These are phyloP conservation scores for Fomitopsis palustris DNA, from an alignment of 1,284 basidiomycete species.

Conservation along the genomic window DNA sequence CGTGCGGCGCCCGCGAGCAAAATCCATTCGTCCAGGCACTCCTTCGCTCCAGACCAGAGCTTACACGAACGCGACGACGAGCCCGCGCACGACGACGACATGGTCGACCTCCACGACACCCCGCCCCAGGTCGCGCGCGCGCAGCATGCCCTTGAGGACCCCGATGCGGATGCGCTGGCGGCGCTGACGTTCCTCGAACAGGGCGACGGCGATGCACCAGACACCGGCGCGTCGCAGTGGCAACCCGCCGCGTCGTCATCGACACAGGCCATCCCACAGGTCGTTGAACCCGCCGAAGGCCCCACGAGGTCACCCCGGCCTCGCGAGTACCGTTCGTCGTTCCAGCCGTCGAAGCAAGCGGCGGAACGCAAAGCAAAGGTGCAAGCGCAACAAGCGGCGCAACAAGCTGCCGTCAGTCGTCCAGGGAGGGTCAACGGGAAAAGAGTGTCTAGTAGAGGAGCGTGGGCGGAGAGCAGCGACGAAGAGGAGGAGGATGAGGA, in stretches of 20 bases:
- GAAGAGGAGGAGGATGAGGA: conserved; percentile 78
- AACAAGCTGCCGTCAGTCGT: conserved; percentile 66
- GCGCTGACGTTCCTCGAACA: conserved; percentile 71
- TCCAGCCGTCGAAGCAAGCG: conserved; percentile 79
- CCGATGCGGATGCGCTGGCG: conserved; percentile 68
- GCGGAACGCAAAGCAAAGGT: conserved; percentile 78
- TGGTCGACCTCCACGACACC: conserved; percentile 16
- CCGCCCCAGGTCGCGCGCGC: conserved; percentile 1
- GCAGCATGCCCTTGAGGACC: conserved; percentile 36
- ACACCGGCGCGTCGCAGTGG: conserved; percentile 15
- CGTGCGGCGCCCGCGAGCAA: conserved; percentile 59
- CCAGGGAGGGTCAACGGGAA: conserved; percentile 71
- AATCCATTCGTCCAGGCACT: conserved; percentile 17
- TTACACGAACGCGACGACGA: conserved; percentile 13
- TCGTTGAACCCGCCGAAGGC: conserved; percentile 18
- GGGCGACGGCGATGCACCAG: conserved; percentile 39
- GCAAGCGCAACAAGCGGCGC: conserved; percentile 77
- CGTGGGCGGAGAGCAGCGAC: conserved; percentile 76
- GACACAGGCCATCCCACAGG: conserved; percentile 23
- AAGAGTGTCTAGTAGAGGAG: conserved; percentile 42
- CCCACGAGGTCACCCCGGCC: conserved; percentile 18
- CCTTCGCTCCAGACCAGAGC: conserved; percentile 13
- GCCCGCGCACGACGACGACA: conserved; percentile 14
- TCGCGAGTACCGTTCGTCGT: conserved; percentile 58
- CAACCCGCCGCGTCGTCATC: conserved; percentile 11